Conservation (phyloP, 345 rosid genomes). For the Salix dunnii region DNA sequence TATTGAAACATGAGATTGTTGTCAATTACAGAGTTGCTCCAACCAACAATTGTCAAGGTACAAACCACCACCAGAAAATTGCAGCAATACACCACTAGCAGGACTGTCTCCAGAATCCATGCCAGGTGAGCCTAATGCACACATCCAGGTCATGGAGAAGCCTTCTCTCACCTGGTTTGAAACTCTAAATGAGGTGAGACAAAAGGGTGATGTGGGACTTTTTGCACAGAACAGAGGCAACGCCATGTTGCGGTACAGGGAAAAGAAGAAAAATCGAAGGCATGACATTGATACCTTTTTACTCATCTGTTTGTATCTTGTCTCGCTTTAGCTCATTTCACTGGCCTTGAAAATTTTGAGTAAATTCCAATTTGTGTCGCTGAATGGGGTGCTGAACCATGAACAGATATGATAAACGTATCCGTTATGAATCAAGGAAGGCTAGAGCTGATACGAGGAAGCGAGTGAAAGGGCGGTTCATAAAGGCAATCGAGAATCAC, state of each 20-base stretch:
- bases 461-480: slow-evolving; percentile 37
- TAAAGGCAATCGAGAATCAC: slow-evolving; percentile 8
- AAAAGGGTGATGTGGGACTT: slow-evolving; percentile 9
- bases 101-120: slow-evolving; percentile 2
- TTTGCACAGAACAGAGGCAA: slow-evolving; percentile 31
- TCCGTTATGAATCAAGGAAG: slow-evolving; percentile 41
- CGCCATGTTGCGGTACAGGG: slow-evolving; percentile 34
- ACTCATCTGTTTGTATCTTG: background rate
- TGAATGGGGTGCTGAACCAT: background rate
- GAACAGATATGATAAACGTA: slow-evolving; percentile 32
- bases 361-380: background rate
- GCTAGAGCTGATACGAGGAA: slow-evolving; percentile 38
- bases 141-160: background rate
- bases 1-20: background rate
- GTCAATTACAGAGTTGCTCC: slow-evolving; percentile 11
- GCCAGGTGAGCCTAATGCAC: background rate
- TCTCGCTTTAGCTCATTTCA: background rate
- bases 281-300: background rate
- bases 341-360: background rate
- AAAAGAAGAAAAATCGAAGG: slow-evolving; percentile 41
- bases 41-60: slow-evolving; percentile 8
- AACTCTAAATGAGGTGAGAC: background rate
- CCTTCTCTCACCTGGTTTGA: background rate
- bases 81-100: background rate
- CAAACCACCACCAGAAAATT: background rate